Percentiles rank a stretch among this genome's conserved stretches.
phyloP scores from a whole-genome alignment of 805 yeast genomes.

The Pichia exigua region DNA sequence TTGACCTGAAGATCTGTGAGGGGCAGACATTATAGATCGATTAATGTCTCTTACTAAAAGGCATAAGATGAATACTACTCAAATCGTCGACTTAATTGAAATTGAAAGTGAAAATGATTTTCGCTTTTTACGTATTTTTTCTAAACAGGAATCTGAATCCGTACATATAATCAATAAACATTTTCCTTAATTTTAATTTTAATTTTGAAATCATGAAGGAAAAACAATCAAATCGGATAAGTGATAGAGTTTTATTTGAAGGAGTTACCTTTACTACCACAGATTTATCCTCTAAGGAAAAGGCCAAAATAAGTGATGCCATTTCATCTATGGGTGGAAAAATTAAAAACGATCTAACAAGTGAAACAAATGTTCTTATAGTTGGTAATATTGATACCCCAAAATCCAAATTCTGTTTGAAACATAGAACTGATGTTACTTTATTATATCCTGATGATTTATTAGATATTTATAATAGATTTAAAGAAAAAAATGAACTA shows the following conservation, averaged over 20 bases:
- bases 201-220: background rate
- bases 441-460: slow-evolving; percentile 41
- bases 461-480: slow-evolving; percentile 36
- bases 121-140: background rate
- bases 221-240: background rate
- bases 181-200: background rate
- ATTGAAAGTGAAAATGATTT: background rate
- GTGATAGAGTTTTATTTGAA: slow-evolving; percentile 31
- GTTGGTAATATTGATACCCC: slow-evolving; percentile 53
- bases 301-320: slow-evolving; percentile 37
- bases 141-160: background rate
- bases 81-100: background rate
- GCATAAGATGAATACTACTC: background rate
- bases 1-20: background rate
- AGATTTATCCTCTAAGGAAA: slow-evolving; percentile 34
- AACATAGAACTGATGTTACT: slow-evolving; percentile 46
- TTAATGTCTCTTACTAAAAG: background rate
- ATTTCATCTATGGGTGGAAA: slow-evolving; percentile 53
- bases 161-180: background rate
- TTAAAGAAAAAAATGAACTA: slow-evolving; percentile 45
- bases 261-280: slow-evolving; percentile 53
- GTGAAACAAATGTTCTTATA: slow-evolving; percentile 50
- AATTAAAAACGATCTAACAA: slow-evolving; percentile 49
- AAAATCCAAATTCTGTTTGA: slow-evolving; percentile 44
- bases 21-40: background rate